A percentile compares a stretch with the other conserved stretches of the same genome.
phyloP scores from a whole-genome alignment of 1,139 yeast genomes.

The Entelexis paramagnoliae region DNA sequence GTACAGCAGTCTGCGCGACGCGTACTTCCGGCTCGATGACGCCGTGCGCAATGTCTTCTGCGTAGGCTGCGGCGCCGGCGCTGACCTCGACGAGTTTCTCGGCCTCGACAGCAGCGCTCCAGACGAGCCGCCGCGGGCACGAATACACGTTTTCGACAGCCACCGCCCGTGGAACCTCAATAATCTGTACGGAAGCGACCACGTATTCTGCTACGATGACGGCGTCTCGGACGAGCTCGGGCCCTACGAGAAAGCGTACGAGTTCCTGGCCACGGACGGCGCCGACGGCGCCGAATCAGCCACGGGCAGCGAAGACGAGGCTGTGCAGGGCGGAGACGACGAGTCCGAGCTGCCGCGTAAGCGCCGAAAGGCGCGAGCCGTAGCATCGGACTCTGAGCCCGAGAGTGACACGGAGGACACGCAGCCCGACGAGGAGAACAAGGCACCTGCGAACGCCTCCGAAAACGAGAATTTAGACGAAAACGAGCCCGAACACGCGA shows the following conservation, averaged over 20 bases:
- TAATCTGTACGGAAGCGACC: conserved; percentile 76
- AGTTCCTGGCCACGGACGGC: conserved; percentile 22
- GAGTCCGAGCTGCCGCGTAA: conserved; percentile 16
- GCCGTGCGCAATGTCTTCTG: conserved; percentile 71
- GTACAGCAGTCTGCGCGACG: conserved; percentile 60
- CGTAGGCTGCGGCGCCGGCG: conserved; percentile 92
- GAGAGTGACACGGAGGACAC: conserved; percentile 11
- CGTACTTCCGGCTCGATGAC: conserved; percentile 54
- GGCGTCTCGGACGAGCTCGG: conserved; percentile 40
- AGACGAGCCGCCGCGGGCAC: conserved; percentile 25
- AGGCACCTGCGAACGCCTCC: too few relatives aligned
- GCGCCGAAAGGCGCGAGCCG: background rate
- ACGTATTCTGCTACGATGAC: conserved; percentile 78
- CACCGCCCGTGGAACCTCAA: conserved; percentile 96
- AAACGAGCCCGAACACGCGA: too few relatives aligned
- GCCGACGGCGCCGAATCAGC: conserved; percentile 28
- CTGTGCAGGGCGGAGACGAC: conserved; percentile 4
- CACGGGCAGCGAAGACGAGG: conserved; percentile 20
- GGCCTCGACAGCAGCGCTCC: conserved; percentile 43
- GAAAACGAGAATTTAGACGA: too few relatives aligned
- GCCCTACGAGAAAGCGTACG: conserved; percentile 28
- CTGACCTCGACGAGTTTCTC: conserved; percentile 71
- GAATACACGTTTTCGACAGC: conserved; percentile 74
- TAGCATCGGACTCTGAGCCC: conserved; percentile 28
- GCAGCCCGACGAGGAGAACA: conserved; percentile 15